A percentile compares a stretch with the other conserved stretches of the same genome.
Conservation (phyloP, 768 basidiomycete species). For the Infundibulicybe gibba region DNA sequence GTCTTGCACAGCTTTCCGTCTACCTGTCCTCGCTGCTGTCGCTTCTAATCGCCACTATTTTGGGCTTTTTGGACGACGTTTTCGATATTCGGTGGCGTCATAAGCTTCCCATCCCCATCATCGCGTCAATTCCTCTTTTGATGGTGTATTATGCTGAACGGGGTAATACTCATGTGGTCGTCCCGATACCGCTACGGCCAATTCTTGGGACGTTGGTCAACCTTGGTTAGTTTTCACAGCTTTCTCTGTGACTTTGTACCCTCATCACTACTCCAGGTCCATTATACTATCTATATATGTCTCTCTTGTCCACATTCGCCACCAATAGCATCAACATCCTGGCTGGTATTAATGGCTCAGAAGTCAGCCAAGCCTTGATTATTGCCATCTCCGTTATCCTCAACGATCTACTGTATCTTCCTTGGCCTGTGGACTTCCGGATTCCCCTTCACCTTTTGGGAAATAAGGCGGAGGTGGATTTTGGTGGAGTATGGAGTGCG, state of each 20-base stretch:
- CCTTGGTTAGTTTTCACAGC: slow-evolving; percentile 55
- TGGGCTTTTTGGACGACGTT: slow-evolving; percentile 95
- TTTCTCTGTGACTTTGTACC: background rate
- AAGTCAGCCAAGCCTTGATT: slow-evolving; percentile 89
- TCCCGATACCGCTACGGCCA: slow-evolving; percentile 77
- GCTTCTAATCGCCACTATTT: slow-evolving; percentile 85
- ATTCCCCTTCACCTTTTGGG: slow-evolving; percentile 72
- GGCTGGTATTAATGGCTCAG: slow-evolving; percentile 95
- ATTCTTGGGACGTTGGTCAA: slow-evolving; percentile 80
- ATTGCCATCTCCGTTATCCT: slow-evolving; percentile 88
- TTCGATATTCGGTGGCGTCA: slow-evolving; percentile 99
- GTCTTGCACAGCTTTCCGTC: slow-evolving; percentile 63
- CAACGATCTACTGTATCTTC: slow-evolving; percentile 94
- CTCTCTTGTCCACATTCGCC: slow-evolving; percentile 90
- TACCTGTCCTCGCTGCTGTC: slow-evolving; percentile 94
- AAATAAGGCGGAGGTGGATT: slow-evolving; percentile 58
- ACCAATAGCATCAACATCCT: slow-evolving; percentile 99
- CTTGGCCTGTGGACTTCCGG: slow-evolving; percentile 75
- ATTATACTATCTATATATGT: slow-evolving; percentile 96
- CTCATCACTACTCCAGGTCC: slow-evolving; percentile 54
- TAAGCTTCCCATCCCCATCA: slow-evolving; percentile 94
- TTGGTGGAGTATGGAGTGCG: slow-evolving; percentile 78
- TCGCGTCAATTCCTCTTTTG: slow-evolving; percentile 90
- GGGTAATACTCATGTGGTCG: slow-evolving; percentile 90
- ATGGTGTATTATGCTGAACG: slow-evolving; percentile 96